Conservation (phyloP, 805 yeast genomes). For the Monosporozyma solicola region DNA sequence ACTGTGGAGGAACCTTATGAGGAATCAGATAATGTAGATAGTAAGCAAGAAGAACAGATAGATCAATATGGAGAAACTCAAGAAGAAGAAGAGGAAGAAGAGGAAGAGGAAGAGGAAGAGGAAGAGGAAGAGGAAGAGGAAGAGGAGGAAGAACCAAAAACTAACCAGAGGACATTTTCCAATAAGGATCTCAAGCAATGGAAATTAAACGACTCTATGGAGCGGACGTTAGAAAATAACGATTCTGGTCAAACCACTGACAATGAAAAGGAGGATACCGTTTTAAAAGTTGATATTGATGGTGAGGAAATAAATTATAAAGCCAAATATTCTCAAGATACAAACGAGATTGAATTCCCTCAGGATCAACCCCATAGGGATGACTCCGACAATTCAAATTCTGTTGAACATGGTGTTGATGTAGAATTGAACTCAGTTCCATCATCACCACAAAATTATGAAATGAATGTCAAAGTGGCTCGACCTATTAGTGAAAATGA, state of each 20-base stretch:
- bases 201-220: not conserved
- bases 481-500: not conserved
- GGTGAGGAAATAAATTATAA: conserved; percentile 14
- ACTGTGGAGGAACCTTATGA: not conserved
- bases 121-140: not conserved
- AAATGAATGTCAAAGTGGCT: conserved; percentile 14
- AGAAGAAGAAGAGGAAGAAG: not conserved
- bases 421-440: conserved; percentile 5
- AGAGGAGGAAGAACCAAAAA: not conserved
- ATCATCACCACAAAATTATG: conserved; percentile 6
- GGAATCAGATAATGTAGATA: not conserved
- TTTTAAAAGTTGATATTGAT: conserved; percentile 17
- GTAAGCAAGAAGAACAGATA: not conserved
- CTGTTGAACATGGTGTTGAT: not conserved
- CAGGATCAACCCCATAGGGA: not conserved
- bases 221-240: not conserved
- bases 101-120: not conserved
- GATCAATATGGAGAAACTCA: not conserved
- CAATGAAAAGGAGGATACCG: conserved; percentile 3
- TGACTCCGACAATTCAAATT: not conserved
- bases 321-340: conserved; percentile 9
- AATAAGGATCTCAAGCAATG: not conserved
- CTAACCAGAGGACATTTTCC: no score
- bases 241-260: not conserved
- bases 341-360: not conserved